These are phyloP conservation scores for Apophysomyces sp. DNA, from an alignment of 371 early-diverging fungal species.

Conservation along the genomic window DNA sequence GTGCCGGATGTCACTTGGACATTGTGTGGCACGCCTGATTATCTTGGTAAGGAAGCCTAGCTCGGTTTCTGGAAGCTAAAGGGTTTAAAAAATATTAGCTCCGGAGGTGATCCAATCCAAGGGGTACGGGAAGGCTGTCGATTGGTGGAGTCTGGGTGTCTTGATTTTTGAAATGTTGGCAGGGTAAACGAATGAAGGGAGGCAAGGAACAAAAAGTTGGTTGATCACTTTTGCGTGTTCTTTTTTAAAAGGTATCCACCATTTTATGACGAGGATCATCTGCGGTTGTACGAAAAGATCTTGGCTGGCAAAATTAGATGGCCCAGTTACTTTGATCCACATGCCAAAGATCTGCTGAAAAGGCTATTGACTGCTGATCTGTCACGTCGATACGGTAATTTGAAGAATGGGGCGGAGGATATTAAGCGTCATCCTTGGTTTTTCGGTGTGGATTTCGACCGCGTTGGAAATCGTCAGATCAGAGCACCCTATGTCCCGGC, in stretches of 20 bases:
- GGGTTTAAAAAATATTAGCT: conserved; percentile 76
- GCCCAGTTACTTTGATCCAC: conserved; percentile 88
- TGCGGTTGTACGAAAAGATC: conserved; percentile 94
- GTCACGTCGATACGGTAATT: conserved; percentile 90
- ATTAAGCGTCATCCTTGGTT: conserved; percentile 97
- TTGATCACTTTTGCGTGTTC: neutral
- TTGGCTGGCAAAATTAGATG: conserved; percentile 84
- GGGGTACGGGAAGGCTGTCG: conserved; percentile 96
- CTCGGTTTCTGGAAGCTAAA: conserved; percentile 33
- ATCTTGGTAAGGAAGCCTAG: conserved; percentile 52
- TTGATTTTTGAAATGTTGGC: conserved; percentile 72
- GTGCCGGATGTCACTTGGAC: conserved; percentile 95
- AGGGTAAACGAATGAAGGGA: conserved; percentile 17
- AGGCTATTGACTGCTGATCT: conserved; percentile 86
- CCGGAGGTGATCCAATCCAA: conserved; percentile 97
- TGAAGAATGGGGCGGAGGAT: conserved; percentile 85
- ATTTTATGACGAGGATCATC: conserved; percentile 96
- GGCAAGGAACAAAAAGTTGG: neutral
- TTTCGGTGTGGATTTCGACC: conserved; percentile 88
- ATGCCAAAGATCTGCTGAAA: conserved; percentile 89
- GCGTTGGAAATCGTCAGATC: conserved; percentile 70
- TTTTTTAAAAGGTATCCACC: conserved; percentile 92
- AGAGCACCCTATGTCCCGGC: conserved; percentile 91
- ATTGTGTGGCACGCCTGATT: conserved; percentile 98
- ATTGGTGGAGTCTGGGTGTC: conserved; percentile 98